phyloP scores from a whole-genome alignment of 2,329 filamentous ascomycete species.

The Karstenula rhodostoma region DNA sequence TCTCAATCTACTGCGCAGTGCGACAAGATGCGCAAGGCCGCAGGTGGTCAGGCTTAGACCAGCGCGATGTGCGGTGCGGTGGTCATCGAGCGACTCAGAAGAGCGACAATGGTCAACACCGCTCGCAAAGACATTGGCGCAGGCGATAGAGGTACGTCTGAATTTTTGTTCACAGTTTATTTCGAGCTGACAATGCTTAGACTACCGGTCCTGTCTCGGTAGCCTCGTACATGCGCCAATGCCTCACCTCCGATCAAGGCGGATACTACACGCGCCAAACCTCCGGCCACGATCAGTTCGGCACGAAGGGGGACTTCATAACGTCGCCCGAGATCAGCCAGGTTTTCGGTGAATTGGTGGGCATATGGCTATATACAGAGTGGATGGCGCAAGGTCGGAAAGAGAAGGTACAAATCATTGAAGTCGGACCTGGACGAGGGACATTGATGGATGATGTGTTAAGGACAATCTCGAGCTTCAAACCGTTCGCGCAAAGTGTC shows the following conservation, averaged over 20 bases:
- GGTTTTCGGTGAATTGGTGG: constrained; percentile 92
- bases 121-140: constrained; percentile 83
- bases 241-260: constrained; percentile 85
- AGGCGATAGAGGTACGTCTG: constrained; percentile 80
- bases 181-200: constrained; percentile 50
- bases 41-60: constrained; percentile 14
- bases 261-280: constrained; percentile 89
- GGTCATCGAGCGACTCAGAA: constrained; percentile 44
- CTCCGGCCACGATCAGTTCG: constrained; percentile 83
- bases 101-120: constrained; percentile 85
- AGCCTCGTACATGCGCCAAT: constrained; percentile 98
- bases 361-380: constrained; percentile 94
- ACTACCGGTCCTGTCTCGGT: constrained; percentile 90
- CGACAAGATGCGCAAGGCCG: constrained; percentile 27
- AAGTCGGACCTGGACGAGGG: constrained; percentile 91
- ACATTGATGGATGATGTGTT: constrained; percentile 98
- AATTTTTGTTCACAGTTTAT: neutral
- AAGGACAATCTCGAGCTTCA: constrained; percentile 87
- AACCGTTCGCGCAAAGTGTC: constrained; percentile 75
- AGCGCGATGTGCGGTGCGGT: constrained; percentile 44
- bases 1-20: constrained; percentile 35
- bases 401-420: constrained; percentile 84
- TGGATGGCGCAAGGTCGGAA: constrained; percentile 89
- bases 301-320: constrained; percentile 92
- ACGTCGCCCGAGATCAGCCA: constrained; percentile 98